Evolutionary conservation across 306 rosid species (phyloP).

Genomic region (Acacia acuminata): DNA sequence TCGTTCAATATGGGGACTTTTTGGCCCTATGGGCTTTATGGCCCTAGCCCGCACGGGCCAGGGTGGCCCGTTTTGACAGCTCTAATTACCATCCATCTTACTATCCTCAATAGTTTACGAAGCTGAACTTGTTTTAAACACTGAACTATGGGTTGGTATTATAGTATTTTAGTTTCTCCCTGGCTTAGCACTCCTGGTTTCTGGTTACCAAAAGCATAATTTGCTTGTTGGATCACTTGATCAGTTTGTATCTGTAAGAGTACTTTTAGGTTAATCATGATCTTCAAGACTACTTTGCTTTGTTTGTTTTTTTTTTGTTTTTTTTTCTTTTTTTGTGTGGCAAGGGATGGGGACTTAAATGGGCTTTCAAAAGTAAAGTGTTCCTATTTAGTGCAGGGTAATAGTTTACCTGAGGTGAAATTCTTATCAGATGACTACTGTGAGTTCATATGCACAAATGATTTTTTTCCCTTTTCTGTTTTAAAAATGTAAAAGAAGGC

Average conservation of each 20-base stretch:
- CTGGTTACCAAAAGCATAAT: slow-evolving; percentile 28
- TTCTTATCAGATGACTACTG: too few species aligned
- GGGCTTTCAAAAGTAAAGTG: too few species aligned
- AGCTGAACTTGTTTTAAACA: slow-evolving; percentile 18
- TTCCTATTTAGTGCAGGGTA: too few species aligned
- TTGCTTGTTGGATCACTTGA: slow-evolving; percentile 36
- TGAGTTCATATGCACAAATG: too few species aligned
- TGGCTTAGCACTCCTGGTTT: slow-evolving; percentile 28
- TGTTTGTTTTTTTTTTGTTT: not conserved
- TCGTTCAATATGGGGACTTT: too few species aligned
- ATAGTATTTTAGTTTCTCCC: slow-evolving; percentile 26
- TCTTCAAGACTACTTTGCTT: not conserved
- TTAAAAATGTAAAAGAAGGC: too few species aligned
- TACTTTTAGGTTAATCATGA: slow-evolving; percentile 28
- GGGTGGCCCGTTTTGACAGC: too few species aligned
- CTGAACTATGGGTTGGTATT: slow-evolving; percentile 40
- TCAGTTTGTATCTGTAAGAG: slow-evolving; percentile 17
- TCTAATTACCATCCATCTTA: slow-evolving; percentile 52
- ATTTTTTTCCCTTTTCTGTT: too few species aligned
- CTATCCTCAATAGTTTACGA: slow-evolving; percentile 55
- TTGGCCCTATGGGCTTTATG: too few species aligned
- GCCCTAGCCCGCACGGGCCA: too few species aligned
- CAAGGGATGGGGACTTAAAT: too few species aligned
- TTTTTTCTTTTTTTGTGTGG: not conserved
- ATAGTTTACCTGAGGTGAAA: too few species aligned